A percentile compares a stretch with the other conserved stretches of the same genome.
These are phyloP conservation scores for Talaromyces sp. DNA, from an alignment of 2,329 filamentous ascomycete genomes.

Conservation along the genomic window DNA sequence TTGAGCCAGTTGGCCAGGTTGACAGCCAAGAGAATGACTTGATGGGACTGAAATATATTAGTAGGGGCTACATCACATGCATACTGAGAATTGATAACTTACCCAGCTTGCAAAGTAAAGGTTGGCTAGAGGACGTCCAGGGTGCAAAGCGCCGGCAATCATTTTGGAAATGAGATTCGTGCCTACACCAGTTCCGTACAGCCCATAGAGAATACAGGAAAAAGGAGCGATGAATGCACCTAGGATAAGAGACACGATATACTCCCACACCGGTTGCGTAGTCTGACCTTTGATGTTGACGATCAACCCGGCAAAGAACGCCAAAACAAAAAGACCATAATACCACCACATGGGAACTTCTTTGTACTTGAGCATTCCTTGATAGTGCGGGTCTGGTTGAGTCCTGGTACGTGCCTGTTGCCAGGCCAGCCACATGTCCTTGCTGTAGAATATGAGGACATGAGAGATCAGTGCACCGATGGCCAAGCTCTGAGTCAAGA, in stretches of 20 bases:
- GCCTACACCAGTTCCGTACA: constrained; percentile 22
- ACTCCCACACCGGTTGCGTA: constrained; percentile 49
- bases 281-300: constrained; percentile 48
- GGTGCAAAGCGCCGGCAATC: constrained; percentile 25
- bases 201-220: constrained; percentile 22
- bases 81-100: neutral
- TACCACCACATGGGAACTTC: constrained; percentile 48
- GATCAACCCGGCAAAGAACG: constrained; percentile 48
- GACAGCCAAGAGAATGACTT: constrained; percentile 26
- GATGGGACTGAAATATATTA: constrained; percentile 24
- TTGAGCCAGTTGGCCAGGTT: constrained; percentile 25
- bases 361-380: constrained; percentile 27
- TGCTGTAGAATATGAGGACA: constrained; percentile 25
- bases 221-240: constrained; percentile 50
- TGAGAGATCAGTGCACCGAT: constrained; percentile 28
- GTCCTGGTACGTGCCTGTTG: constrained; percentile 22
- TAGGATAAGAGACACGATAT: constrained; percentile 45
- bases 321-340: constrained; percentile 38
- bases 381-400: constrained; percentile 25
- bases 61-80: neutral
- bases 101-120: constrained; percentile 26
- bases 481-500: constrained; percentile 26
- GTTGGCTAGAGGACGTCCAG: constrained; percentile 25
- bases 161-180: constrained; percentile 29
- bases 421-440: constrained; percentile 24